These are phyloP conservation scores for Maudiozyma saulgeensis DNA, from an alignment of 805 yeast genomes.

Conservation along the genomic window DNA sequence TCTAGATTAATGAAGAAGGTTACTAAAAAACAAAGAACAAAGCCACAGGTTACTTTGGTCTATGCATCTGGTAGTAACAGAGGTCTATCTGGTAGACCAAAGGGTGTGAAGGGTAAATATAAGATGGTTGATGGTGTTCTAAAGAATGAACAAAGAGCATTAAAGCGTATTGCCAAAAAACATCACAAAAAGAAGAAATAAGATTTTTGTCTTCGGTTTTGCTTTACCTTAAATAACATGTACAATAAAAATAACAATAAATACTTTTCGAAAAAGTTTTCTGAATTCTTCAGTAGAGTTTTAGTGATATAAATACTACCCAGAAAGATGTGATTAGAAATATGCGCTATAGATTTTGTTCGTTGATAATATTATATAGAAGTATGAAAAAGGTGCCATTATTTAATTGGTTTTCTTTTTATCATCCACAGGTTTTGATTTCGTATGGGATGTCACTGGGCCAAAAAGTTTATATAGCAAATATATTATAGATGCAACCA, in stretches of 20 bases:
- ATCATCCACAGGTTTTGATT: not conserved
- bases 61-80: constrained; percentile 79
- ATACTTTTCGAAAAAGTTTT: not conserved
- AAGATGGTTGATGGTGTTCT: constrained; percentile 98
- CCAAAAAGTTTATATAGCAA: constrained; percentile 21
- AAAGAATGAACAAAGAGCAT: constrained; percentile 95
- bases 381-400: not conserved
- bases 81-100: constrained; percentile 90
- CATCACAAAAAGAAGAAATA: constrained; percentile 43
- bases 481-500: constrained; percentile 30
- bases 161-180: constrained; percentile 82
- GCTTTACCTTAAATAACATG: not conserved
- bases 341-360: too few relatives aligned
- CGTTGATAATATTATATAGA: not conserved
- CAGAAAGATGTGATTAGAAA: too few relatives aligned
- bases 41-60: constrained; percentile 81
- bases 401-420: not conserved
- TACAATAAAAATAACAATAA: not conserved
- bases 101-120: constrained; percentile 93
- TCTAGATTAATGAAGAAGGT: constrained; percentile 74
- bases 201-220: constrained; percentile 2
- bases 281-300: not conserved
- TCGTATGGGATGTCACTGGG: not conserved
- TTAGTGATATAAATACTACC: not conserved
- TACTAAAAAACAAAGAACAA: constrained; percentile 56